These are phyloP conservation scores for Effrenium voratum DNA, from an alignment of 73 alveolate genomes.

Conservation along the genomic window DNA sequence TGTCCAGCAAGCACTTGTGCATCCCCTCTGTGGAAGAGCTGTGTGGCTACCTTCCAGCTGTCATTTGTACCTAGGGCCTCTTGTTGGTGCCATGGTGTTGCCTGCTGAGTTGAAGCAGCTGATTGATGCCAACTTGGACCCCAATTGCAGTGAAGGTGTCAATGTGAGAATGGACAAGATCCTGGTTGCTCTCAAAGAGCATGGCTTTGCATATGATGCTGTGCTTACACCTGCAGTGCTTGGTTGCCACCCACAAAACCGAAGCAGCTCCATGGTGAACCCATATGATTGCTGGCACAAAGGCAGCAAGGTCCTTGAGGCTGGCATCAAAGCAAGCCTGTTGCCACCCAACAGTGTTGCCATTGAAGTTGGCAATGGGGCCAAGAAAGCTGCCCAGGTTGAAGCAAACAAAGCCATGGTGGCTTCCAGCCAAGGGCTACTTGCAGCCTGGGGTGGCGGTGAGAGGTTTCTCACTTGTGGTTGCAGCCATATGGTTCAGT, in stretches of 20 bases:
- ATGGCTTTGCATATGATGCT: background rate
- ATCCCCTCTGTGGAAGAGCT: too few species aligned
- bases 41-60: too few species aligned
- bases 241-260: background rate
- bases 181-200: background rate
- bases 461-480: conserved; percentile 5
- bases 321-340: conserved; percentile 8
- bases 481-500: background rate
- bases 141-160: background rate
- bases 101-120: background rate
- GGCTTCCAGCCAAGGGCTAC: background rate
- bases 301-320: background rate
- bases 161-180: conserved; percentile 5
- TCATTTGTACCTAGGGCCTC: too few species aligned
- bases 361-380: background rate
- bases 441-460: background rate
- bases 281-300: background rate
- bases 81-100: conserved; percentile 21
- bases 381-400: background rate
- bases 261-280: background rate
- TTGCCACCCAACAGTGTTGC: conserved; percentile 26
- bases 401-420: background rate
- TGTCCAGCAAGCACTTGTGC: too few species aligned
- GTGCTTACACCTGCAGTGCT: background rate
- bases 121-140: background rate